Percentiles rank a stretch among this genome's conserved stretches.
phyloP scores from a whole-genome alignment of 257 asterid genomes.

The Euphrasia confusa region DNA sequence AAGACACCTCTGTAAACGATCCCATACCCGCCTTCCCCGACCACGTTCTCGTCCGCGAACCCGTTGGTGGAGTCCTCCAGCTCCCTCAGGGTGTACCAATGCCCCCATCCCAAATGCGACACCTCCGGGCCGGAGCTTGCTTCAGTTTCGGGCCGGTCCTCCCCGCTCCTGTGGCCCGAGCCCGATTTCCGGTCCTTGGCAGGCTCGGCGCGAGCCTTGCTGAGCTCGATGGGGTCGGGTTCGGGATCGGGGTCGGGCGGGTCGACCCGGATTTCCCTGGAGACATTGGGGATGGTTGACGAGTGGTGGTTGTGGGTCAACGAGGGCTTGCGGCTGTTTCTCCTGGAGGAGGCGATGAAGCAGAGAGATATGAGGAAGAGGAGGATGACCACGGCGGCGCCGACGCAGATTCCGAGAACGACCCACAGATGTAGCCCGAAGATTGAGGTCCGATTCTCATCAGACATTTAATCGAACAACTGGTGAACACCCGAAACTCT shows the following conservation, averaged over 20 bases:
- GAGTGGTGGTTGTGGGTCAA: slow-evolving; percentile 32
- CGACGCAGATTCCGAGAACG: slow-evolving; percentile 75
- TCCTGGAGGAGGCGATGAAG: slow-evolving; percentile 51
- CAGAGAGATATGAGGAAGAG: slow-evolving; percentile 72
- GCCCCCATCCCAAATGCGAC: slow-evolving; percentile 96
- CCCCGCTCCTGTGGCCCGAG: slow-evolving; percentile 55
- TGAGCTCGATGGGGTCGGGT: slow-evolving; percentile 39
- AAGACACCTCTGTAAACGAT: slow-evolving; percentile 72
- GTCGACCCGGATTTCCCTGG: slow-evolving; percentile 66
- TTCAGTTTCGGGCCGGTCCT: slow-evolving; percentile 39
- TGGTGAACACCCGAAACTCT: too few species aligned
- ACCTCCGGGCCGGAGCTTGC: slow-evolving; percentile 62
- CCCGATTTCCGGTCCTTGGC: slow-evolving; percentile 41
- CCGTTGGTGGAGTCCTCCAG: slow-evolving; percentile 63
- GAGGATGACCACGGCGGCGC: slow-evolving; percentile 62
- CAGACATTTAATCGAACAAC: slow-evolving; percentile 38
- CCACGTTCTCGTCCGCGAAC: slow-evolving; percentile 76
- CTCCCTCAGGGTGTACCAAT: slow-evolving; percentile 89
- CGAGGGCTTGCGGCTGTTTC: slow-evolving; percentile 34
- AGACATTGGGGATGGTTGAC: slow-evolving; percentile 51
- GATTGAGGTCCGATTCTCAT: slow-evolving; percentile 55
- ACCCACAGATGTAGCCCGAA: slow-evolving; percentile 82
- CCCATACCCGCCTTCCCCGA: slow-evolving; percentile 96
- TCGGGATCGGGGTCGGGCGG: slow-evolving; percentile 41
- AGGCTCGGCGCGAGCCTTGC: slow-evolving; percentile 24